Evolutionary conservation across 495 filamentous ascomycete species (phyloP), one percentile per base, ranked within the genome.

Genomic region (Saxophila tyrrhenica): DNA sequence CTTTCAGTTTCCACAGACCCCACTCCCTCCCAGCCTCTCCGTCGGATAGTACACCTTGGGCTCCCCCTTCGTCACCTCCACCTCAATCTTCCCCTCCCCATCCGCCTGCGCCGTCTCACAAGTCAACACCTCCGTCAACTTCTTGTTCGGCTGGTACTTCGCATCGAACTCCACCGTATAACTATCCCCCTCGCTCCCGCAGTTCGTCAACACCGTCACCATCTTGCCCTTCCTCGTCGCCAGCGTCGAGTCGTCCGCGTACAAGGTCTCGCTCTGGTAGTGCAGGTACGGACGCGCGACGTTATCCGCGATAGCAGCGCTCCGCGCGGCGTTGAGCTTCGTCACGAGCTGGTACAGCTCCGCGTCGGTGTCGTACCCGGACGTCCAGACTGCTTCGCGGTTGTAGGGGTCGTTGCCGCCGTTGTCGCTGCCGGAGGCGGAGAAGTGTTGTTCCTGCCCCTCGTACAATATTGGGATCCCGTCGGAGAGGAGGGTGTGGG

Each of bases 371-470:
- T 74, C 64, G 67, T 86, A 92, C 7, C 68, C 67, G 25, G 78
- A 78, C 17, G 78, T 70, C 87, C 87, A 92, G 41, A 88, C 62
- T 25, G 86, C 84, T 65, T 89, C 85, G 42, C 87, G 82, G 64
- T 89, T 85, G 29, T 67, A 56, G 0, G 85, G 85, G 35, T 79
- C 78, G 47, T 51, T 68, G 11, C 68, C 62, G 21, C 38, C 38
- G 41, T n/a, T 44, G 5, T 10, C 25, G 47, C 85, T 84, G 5
- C 66, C 61, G 45, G 38, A 39, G 21, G 55, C 55, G 39, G 55
- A 45, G 63, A 81, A 82, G 48, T 79, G 78, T 54, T 91, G 85
- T 64, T 90, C 86, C 64, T 88, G 84, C 17, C 86, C 86, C 57
- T 76, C 70, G 59, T 84, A 85, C 48, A 79, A 74, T 62, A 84